phyloP scores from a whole-genome alignment of 495 filamentous ascomycete species.

The Penicillium samsonianum region DNA sequence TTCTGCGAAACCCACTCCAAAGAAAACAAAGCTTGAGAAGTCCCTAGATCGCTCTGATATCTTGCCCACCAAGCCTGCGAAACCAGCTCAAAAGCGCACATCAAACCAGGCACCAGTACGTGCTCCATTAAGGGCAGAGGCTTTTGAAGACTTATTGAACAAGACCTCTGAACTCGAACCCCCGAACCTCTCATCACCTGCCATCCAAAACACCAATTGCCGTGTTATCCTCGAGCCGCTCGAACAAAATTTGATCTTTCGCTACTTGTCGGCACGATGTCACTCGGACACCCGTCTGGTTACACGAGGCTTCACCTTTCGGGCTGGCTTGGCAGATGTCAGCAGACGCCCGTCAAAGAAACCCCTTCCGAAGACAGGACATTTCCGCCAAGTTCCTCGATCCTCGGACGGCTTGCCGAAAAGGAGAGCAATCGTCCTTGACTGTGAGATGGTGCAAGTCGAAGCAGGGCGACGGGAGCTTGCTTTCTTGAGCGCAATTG shows the following conservation, averaged over 20 bases:
- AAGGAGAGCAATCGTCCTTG: constrained; percentile 30
- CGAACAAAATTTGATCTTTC: constrained; percentile 10
- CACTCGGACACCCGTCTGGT: constrained; percentile 11
- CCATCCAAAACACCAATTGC: not conserved
- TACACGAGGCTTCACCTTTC: constrained; percentile 1
- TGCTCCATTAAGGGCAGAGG: not conserved
- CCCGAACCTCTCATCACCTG: not conserved
- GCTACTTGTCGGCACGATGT: constrained; percentile 9
- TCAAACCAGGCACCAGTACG: not conserved
- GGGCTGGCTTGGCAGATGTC: not conserved
- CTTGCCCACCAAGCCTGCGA: not conserved
- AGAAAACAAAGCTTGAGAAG: not conserved
- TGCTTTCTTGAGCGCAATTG: constrained; percentile 39
- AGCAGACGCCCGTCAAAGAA: constrained; percentile 2
- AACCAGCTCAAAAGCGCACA: not conserved
- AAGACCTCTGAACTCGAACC: not conserved
- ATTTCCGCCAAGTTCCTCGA: not conserved
- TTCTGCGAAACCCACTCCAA: not conserved
- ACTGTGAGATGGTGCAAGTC: constrained; percentile 39
- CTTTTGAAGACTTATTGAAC: not conserved
- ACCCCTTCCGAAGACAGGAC: not conserved
- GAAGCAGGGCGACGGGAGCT: constrained; percentile 14
- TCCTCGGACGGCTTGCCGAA: not conserved
- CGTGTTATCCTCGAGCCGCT: not conserved
- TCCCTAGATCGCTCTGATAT: not conserved